These are phyloP conservation scores for Angomonas deanei DNA, from an alignment of 208 protist genomes.

Conservation along the genomic window DNA sequence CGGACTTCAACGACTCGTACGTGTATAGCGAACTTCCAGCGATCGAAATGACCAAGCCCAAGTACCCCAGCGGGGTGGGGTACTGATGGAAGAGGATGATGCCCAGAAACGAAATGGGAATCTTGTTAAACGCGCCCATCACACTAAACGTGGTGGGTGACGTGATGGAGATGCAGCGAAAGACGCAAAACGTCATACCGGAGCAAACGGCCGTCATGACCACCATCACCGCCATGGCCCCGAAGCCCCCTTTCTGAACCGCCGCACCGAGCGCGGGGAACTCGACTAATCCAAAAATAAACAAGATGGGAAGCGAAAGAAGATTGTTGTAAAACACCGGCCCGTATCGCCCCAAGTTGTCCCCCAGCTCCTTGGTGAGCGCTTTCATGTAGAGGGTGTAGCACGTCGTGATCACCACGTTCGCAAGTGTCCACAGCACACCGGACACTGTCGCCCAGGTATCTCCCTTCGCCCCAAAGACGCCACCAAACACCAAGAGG, in stretches of 20 bases:
- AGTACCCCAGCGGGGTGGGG: conserved; percentile 54
- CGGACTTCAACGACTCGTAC: too few species aligned
- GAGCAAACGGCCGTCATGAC: conserved; percentile 57
- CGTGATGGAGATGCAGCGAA: conserved; percentile 87
- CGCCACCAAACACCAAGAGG: conserved; percentile 62
- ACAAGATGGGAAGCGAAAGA: conserved; percentile 68
- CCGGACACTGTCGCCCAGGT: conserved; percentile 68
- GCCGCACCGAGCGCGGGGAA: conserved; percentile 10
- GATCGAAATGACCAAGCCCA: conserved; percentile 72
- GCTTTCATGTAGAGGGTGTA: conserved; percentile 89
- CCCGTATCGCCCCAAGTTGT: conserved; percentile 64
- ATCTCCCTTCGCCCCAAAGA: conserved; percentile 56
- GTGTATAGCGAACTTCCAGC: conserved; percentile 70
- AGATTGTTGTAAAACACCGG: conserved; percentile 89
- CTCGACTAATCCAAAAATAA: conserved; percentile 30
- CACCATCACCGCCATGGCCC: conserved; percentile 26
- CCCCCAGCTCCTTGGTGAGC: conserved; percentile 41
- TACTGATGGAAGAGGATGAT: conserved; percentile 83
- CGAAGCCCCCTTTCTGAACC: not conserved
- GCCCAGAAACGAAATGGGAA: conserved; percentile 75
- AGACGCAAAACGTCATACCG: conserved; percentile 77
- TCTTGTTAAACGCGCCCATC: conserved; percentile 78
- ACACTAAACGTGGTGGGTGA: conserved; percentile 89
- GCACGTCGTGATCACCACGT: conserved; percentile 60
- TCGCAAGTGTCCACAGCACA: conserved; percentile 76